phyloP scores from a whole-genome alignment of 2,329 filamentous ascomycete genomes.

The Fusarium burgessii region DNA sequence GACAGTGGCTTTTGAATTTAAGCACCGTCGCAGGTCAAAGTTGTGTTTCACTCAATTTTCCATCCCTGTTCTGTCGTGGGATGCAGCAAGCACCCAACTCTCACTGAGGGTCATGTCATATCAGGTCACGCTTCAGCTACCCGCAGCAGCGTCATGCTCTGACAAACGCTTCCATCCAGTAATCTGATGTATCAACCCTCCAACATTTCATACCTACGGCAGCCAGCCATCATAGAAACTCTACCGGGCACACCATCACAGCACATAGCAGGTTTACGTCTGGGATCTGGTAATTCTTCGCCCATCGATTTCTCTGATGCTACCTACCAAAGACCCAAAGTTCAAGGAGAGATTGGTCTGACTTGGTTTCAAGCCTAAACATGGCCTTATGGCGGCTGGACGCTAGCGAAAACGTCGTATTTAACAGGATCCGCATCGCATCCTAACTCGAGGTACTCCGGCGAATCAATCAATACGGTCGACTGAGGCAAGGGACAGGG shows the following conservation, averaged over 20 bases:
- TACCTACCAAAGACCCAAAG: background rate
- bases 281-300: constrained; percentile 22
- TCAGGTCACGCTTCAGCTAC: constrained; percentile 46
- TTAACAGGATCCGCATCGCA: constrained; percentile 38
- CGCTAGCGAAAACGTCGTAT: constrained; percentile 42
- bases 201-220: constrained; percentile 28
- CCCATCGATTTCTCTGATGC: constrained; percentile 6
- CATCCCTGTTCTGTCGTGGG: constrained; percentile 11
- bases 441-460: constrained; percentile 20
- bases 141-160: constrained; percentile 39
- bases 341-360: constrained; percentile 18
- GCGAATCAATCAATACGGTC: constrained; percentile 40
- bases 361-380: constrained; percentile 26
- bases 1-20: constrained; percentile 5
- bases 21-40: constrained; percentile 6
- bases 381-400: constrained; percentile 33
- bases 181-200: constrained; percentile 39
- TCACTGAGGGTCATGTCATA: constrained; percentile 49
- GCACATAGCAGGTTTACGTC: constrained; percentile 9
- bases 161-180: constrained; percentile 38
- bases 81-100: constrained; percentile 40
- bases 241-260: constrained; percentile 26
- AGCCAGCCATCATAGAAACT: constrained; percentile 24
- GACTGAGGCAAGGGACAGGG: constrained; percentile 13
- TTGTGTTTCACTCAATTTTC: constrained; percentile 20